A percentile compares a stretch with the other conserved stretches of the same genome.
Evolutionary conservation across 108 stramenopile genomes (phyloP).

Genomic region (Skeletonema potamos): DNA sequence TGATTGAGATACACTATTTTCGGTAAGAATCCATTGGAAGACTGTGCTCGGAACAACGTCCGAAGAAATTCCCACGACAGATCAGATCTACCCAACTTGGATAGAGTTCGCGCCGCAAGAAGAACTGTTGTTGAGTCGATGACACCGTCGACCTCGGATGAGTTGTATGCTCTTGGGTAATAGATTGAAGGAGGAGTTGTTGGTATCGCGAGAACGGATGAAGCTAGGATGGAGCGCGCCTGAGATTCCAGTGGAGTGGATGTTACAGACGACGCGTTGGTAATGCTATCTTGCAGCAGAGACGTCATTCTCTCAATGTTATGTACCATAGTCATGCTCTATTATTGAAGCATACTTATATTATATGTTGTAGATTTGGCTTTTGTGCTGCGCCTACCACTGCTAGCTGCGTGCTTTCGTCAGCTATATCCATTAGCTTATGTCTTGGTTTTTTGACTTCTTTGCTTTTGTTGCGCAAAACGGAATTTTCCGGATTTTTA

Average conservation of each 20-base stretch:
- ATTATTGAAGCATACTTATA: too few relatives aligned
- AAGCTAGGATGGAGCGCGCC: neutral
- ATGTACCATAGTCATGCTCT: too few relatives aligned
- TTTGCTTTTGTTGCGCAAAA: too few relatives aligned
- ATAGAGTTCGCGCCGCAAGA: constrained; percentile 36
- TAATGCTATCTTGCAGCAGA: neutral
- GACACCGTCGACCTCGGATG: constrained; percentile 13
- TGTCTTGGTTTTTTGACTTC: too few relatives aligned
- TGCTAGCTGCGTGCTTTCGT: too few relatives aligned
- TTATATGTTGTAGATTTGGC: too few relatives aligned
- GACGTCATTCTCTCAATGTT: neutral
- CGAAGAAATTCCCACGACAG: constrained; percentile 39
- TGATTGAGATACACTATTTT: constrained; percentile 31
- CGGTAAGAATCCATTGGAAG: constrained; percentile 43
- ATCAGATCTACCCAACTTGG: constrained; percentile 43
- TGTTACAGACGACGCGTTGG: neutral
- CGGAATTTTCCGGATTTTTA: too few relatives aligned
- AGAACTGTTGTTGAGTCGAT: constrained; percentile 40
- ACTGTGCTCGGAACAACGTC: constrained; percentile 40
- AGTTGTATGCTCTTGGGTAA: constrained; percentile 7
- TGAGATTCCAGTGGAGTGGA: neutral
- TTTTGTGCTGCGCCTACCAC: too few relatives aligned
- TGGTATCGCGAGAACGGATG: neutral
- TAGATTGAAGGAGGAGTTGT: neutral
- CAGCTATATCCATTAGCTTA: too few relatives aligned